These are phyloP conservation scores for Cyclotella kingstonii DNA, from an alignment of 108 stramenopile genomes.

Conservation along the genomic window DNA sequence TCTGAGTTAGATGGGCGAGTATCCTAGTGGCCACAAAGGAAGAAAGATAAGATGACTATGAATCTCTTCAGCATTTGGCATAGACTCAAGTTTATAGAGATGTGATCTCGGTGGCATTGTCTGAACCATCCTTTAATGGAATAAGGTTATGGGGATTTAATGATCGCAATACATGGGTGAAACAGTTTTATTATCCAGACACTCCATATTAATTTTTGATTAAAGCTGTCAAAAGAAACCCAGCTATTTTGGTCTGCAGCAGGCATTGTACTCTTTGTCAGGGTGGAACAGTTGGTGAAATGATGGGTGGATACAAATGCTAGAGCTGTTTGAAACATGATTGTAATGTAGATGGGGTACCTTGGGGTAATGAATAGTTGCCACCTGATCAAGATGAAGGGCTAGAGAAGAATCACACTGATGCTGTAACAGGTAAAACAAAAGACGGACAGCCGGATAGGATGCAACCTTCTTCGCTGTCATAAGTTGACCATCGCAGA, in stretches of 20 bases:
- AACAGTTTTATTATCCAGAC: conserved; percentile 82
- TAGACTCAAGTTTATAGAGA: conserved; percentile 85
- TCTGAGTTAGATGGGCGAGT: conserved; percentile 93
- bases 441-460: conserved; percentile 46
- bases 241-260: conserved; percentile 69
- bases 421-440: conserved; percentile 9
- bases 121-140: conserved; percentile 84
- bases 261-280: conserved; percentile 62
- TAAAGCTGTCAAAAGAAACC: conserved; percentile 60
- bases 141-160: conserved; percentile 93
- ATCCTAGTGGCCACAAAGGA: conserved; percentile 35
- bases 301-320: conserved; percentile 16
- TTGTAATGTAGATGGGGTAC: conserved; percentile 50
- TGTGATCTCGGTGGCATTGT: conserved; percentile 78
- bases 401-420: conserved; percentile 2
- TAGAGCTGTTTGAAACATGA: conserved; percentile 46
- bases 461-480: conserved; percentile 14
- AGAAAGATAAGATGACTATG: no score
- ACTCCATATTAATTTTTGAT: conserved; percentile 79
- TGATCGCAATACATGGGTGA: conserved; percentile 89
- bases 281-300: conserved; percentile 59
- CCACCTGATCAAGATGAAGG: conserved; percentile 45
- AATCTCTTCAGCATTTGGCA: no score
- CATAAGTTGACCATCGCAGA: neutral
- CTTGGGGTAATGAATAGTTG: conserved; percentile 84